These are phyloP conservation scores for Psilocybe tampanensis DNA, from an alignment of 768 basidiomycete species.

Conservation along the genomic window DNA sequence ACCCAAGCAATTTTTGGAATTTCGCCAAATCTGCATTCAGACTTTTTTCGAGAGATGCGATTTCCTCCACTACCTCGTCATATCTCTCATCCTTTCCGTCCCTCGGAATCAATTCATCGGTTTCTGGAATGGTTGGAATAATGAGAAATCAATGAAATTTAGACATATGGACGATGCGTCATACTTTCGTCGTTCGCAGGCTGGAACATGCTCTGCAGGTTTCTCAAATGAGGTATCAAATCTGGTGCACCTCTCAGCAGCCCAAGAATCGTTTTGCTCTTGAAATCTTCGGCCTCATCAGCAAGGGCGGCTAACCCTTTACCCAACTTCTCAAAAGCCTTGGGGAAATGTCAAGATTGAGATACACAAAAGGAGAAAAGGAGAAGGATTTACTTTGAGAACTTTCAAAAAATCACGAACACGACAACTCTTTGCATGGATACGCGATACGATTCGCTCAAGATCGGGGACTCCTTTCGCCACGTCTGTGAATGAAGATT, in stretches of 20 bases:
- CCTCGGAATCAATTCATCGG: slow-evolving; percentile 74
- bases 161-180: not conserved
- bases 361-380: not conserved
- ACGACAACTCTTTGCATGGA: slow-evolving; percentile 91
- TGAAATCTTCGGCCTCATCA: slow-evolving; percentile 70
- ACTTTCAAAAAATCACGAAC: slow-evolving; percentile 88
- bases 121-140: slow-evolving; percentile 40
- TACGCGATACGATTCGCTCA: slow-evolving; percentile 91
- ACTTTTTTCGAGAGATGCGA: slow-evolving; percentile 66
- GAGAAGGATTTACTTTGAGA: slow-evolving; percentile 52
- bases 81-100: slow-evolving; percentile 87
- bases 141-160: not conserved
- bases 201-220: slow-evolving; percentile 73
- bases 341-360: not conserved
- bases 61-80: slow-evolving; percentile 75
- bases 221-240: slow-evolving; percentile 66
- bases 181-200: slow-evolving; percentile 61
- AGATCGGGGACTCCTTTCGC: slow-evolving; percentile 88
- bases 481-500: slow-evolving; percentile 70
- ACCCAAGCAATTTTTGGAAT: slow-evolving; percentile 73
- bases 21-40: slow-evolving; percentile 70
- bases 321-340: slow-evolving; percentile 80
- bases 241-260: slow-evolving; percentile 84
- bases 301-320: slow-evolving; percentile 65
- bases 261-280: slow-evolving; percentile 73